These are phyloP conservation scores for Heterobasidion occidentale DNA, from an alignment of 1,284 basidiomycete genomes.

Conservation along the genomic window DNA sequence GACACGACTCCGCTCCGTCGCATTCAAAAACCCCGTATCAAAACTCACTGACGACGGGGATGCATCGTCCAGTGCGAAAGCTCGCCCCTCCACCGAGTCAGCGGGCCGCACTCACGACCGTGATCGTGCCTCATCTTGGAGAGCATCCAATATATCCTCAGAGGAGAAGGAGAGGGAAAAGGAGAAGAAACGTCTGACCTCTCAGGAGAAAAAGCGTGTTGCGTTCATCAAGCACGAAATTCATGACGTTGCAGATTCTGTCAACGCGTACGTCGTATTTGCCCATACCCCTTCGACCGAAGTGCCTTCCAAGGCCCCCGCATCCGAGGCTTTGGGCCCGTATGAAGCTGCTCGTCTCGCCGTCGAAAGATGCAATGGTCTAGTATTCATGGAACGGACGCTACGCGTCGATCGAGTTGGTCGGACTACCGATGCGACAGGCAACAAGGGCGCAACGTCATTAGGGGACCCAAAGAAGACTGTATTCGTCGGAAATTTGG, in stretches of 20 bases:
- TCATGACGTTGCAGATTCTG: slow-evolving; percentile 60
- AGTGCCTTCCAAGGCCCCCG: slow-evolving; percentile 41
- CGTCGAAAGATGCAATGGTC: slow-evolving; percentile 62
- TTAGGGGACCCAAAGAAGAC: slow-evolving; percentile 71
- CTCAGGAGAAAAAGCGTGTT: slow-evolving; percentile 88
- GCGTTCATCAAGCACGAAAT: slow-evolving; percentile 92
- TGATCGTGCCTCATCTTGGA: slow-evolving; percentile 67
- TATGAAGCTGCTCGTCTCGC: slow-evolving; percentile 63
- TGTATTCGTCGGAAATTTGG: slow-evolving; percentile 89
- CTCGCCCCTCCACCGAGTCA: slow-evolving; percentile 18
- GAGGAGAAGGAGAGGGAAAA: slow-evolving; percentile 26
- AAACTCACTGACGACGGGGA: slow-evolving; percentile 44
- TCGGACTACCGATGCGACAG: slow-evolving; percentile 21
- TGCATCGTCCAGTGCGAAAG: slow-evolving; percentile 14
- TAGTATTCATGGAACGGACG: slow-evolving; percentile 66
- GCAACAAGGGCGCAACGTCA: slow-evolving; percentile 16
- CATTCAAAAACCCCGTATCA: slow-evolving; percentile 76
- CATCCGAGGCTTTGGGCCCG: slow-evolving; percentile 54
- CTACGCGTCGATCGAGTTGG: slow-evolving; percentile 69
- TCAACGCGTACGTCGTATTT: slow-evolving; percentile 87
- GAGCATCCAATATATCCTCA: slow-evolving; percentile 36
- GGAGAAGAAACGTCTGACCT: slow-evolving; percentile 67
- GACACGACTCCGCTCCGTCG: slow-evolving; percentile 84
- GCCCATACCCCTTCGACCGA: slow-evolving; percentile 35
- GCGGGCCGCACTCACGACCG: slow-evolving; percentile 41